These are phyloP conservation scores for Leccinum fuscescens DNA, from an alignment of 1,284 basidiomycete genomes.

Conservation along the genomic window DNA sequence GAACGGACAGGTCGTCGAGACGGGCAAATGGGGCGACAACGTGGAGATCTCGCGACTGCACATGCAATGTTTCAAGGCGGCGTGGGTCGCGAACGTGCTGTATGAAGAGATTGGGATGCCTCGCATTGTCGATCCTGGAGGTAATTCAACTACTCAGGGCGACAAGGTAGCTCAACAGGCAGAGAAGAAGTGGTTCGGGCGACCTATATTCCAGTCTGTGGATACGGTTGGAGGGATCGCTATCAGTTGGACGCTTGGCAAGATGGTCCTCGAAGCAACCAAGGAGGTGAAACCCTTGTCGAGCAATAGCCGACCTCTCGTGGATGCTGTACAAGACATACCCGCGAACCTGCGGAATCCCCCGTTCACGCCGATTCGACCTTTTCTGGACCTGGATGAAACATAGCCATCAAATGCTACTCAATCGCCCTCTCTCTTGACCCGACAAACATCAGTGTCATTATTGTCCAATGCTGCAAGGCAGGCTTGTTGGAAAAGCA, in stretches of 20 bases:
- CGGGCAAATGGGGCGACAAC: conserved; percentile 66
- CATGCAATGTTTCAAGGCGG: conserved; percentile 99
- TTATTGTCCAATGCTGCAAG: background rate
- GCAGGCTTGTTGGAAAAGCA: background rate
- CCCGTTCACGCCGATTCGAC: too few species aligned
- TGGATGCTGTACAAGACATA: too few species aligned
- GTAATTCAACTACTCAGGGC: conserved; percentile 62
- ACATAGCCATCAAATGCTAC: background rate
- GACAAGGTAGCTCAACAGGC: conserved; percentile 54
- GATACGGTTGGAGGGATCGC: too few species aligned
- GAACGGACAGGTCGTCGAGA: conserved; percentile 57
- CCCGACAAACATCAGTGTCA: background rate
- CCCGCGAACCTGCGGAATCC: too few species aligned
- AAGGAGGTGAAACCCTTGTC: too few species aligned
- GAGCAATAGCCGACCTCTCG: too few species aligned
- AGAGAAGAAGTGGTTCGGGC: too few species aligned
- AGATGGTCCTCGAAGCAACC: too few species aligned
- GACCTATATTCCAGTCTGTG: too few species aligned
- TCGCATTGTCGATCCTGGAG: conserved; percentile 81
- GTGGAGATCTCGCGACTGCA: conserved; percentile 85
- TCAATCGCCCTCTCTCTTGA: background rate
- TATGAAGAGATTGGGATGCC: conserved; percentile 97
- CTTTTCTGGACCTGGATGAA: too few species aligned
- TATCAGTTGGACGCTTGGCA: too few species aligned
- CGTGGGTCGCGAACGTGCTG: conserved; percentile 95